Evolutionary conservation across 805 yeast species (phyloP), one percentile per base, ranked within the genome.

Genomic region (Candida lessepsii): DNA sequence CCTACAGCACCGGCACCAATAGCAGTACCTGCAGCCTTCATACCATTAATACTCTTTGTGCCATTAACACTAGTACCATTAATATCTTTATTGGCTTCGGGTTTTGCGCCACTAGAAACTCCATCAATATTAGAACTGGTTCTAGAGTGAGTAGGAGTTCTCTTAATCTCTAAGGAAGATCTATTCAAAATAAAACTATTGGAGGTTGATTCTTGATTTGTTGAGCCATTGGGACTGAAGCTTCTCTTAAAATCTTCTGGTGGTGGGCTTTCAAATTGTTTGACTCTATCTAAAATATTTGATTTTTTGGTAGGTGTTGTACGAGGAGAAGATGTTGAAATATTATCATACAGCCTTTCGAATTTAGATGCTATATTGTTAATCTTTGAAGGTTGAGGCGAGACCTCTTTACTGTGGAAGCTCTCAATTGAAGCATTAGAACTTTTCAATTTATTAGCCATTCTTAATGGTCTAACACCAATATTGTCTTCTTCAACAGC

Each of bases 391-490:
- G 40, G 35, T 15, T 20, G 33, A 11, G 40, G 32, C 9, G 32
- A 35, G 10, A 31, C 33, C 11, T 28, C 33, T 20, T 30, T 20
- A 21, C 28, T 31, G 14, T 20, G 36, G 14, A 36, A 13, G 23
- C 39, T 37, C 19, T 41, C 45, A 10, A 37, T 7, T 11, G 45
- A 41, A 8, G 39, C 9, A 23, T 41, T 32, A 3, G 41, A 37
- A 40, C 29, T 45, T 27, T 29, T 42, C 46, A 73, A 60, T 51
- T 75, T 80, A 53, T 78, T 81, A 0, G 86, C 74, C 65, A 83
- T 81, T 58, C 78, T 78, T 51, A 84, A 65, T 0, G 90, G 90
- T 57, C 85, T 76, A 1, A 80, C 87, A 1, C 78, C 80, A 5
- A 42, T 39, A 13, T n/a, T 49, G 9, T 26, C 19, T 6, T 37